Percentiles rank a stretch among this genome's conserved stretches.
Conservation (phyloP, 2,329 filamentous ascomycete species). For the Fusarium subglutinans region DNA sequence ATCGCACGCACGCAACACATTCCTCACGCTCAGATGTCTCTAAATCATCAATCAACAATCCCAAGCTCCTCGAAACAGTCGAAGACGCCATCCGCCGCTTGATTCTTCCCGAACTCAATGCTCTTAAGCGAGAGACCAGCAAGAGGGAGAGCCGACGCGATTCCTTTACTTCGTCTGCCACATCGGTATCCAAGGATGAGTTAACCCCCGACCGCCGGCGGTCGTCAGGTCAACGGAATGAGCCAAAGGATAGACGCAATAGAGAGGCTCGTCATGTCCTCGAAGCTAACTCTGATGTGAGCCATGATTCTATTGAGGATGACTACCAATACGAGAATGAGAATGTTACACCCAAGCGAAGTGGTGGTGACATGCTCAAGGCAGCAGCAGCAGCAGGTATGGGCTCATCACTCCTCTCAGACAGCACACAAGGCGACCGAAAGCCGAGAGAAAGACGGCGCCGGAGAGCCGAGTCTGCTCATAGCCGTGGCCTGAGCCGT, state of each 20-base stretch:
- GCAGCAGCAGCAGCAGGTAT: constrained; percentile 54
- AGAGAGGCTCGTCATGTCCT: constrained; percentile 66
- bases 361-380: constrained; percentile 55
- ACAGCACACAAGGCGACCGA: constrained; percentile 59
- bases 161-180: constrained; percentile 67
- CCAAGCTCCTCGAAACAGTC: constrained; percentile 87
- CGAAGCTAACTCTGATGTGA: constrained; percentile 59
- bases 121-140: constrained; percentile 89
- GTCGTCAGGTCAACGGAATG: constrained; percentile 65
- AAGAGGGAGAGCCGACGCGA: constrained; percentile 75
- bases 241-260: constrained; percentile 57
- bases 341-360: constrained; percentile 56
- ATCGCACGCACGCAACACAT: constrained; percentile 65
- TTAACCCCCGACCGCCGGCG: constrained; percentile 68
- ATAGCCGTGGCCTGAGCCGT: constrained; percentile 55
- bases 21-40: constrained; percentile 62
- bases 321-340: constrained; percentile 50
- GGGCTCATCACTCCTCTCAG: constrained; percentile 47
- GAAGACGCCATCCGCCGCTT: constrained; percentile 91
- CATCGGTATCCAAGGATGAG: constrained; percentile 64
- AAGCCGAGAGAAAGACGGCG: constrained; percentile 62
- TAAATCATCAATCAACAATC: constrained; percentile 88
- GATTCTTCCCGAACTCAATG: constrained; percentile 90
- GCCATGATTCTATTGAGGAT: constrained; percentile 58
- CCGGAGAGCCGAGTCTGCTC: constrained; percentile 60